Conservation (phyloP, 345 rosid species). For the Rubroshorea leprosula region DNA sequence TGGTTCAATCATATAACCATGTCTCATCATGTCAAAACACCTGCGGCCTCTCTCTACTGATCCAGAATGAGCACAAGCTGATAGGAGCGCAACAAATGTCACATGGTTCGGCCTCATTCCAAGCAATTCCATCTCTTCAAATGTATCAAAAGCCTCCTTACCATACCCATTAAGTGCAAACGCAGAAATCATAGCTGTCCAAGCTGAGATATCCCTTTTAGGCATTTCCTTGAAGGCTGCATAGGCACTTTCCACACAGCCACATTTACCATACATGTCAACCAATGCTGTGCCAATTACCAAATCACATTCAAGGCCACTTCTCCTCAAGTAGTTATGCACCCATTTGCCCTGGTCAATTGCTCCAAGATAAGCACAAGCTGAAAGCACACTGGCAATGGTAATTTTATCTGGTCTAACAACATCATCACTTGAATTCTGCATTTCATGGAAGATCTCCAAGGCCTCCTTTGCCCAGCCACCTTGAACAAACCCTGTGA, state of each 20-base stretch:
- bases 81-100: conserved; percentile 47
- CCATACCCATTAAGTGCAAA: conserved; percentile 44
- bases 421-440: conserved; percentile 11
- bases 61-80: too few species aligned
- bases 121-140: conserved; percentile 35
- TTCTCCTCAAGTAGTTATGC: conserved; percentile 35
- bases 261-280: too few species aligned
- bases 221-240: conserved; percentile 34
- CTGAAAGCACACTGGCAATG: too few species aligned
- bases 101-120: conserved; percentile 47
- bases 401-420: conserved; percentile 46
- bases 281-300: too few species aligned
- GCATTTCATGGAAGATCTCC: conserved; percentile 40
- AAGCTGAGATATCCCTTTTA: conserved; percentile 38
- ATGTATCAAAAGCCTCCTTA: conserved; percentile 35
- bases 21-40: conserved; percentile 36
- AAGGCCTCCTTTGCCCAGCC: conserved; percentile 45
- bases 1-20: conserved; percentile 33
- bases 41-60: conserved; percentile 39
- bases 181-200: conserved; percentile 54
- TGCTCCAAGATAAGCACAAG: conserved; percentile 48
- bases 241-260: too few species aligned
- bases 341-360: conserved; percentile 43
- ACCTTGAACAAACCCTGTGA: too few species aligned
- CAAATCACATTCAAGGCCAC: too few species aligned